Evolutionary conservation across 176 grass and related monocot genomes (phyloP).

Genomic region (Poa pratensis): DNA sequence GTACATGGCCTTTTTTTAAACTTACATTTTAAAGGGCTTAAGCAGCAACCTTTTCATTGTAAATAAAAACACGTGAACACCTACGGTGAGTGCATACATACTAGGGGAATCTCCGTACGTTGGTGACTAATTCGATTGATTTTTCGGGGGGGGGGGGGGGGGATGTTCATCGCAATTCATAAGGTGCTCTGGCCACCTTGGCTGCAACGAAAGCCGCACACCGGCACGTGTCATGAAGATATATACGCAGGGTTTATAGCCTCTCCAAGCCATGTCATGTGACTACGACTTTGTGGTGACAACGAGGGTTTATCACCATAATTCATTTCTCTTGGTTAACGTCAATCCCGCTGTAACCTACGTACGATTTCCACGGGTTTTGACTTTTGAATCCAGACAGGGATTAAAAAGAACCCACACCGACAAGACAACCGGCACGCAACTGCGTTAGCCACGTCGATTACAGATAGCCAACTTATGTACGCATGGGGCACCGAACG

Average conservation of each 20-base stretch:
- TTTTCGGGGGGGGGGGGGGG: no score
- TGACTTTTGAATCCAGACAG: no score
- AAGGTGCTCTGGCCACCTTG: background rate
- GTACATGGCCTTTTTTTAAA: no score
- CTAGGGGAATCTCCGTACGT: no score
- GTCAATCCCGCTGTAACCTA: background rate
- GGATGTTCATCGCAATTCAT: background rate
- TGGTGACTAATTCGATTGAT: no score
- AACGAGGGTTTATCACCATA: no score
- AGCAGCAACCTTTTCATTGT: no score
- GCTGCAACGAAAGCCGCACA: background rate
- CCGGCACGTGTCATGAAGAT: background rate
- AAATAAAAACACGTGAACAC: no score
- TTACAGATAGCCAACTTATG: background rate
- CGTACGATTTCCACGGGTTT: background rate
- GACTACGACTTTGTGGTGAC: background rate
- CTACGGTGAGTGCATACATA: no score
- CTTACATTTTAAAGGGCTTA: no score
- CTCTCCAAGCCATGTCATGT: background rate
- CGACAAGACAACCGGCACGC: background rate
- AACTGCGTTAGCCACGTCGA: background rate
- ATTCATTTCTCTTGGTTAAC: background rate
- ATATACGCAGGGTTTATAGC: background rate
- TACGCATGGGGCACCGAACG: background rate
- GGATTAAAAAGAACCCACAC: background rate